A percentile compares a stretch with the other conserved stretches of the same genome.
These are phyloP conservation scores for Kwoniella pini DNA, from an alignment of 768 basidiomycete species.

Conservation along the genomic window DNA sequence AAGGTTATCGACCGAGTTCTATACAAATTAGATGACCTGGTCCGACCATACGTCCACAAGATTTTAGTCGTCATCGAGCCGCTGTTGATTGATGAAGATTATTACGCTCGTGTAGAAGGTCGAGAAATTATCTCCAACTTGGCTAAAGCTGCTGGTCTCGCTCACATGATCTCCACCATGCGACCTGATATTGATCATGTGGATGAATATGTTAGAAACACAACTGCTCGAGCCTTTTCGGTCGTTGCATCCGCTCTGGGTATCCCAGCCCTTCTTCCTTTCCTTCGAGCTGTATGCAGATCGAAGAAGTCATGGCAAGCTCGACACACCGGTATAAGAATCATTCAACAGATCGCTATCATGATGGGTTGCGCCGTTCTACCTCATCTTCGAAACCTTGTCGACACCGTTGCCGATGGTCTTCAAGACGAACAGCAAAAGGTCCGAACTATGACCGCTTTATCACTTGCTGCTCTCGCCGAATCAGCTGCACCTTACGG, in stretches of 20 bases:
- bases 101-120: slow-evolving; percentile 81
- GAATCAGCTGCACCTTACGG: slow-evolving; percentile 98
- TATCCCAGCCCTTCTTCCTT: slow-evolving; percentile 94
- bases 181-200: slow-evolving; percentile 99
- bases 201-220: slow-evolving; percentile 98
- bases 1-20: slow-evolving; percentile 98
- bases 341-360: slow-evolving; percentile 98
- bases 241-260: slow-evolving; percentile 98
- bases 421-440: slow-evolving; percentile 94
- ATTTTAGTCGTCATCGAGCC: slow-evolving; percentile 99
- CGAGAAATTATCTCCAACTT: slow-evolving; percentile 99
- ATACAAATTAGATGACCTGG: slow-evolving; percentile 98
- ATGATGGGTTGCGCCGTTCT: slow-evolving; percentile 99
- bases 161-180: slow-evolving; percentile 99
- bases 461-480: slow-evolving; percentile 87
- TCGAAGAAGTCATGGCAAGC: slow-evolving; percentile 99
- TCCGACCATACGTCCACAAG: slow-evolving; percentile 98
- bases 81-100: slow-evolving; percentile 94
- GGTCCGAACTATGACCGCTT: slow-evolving; percentile 91
- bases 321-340: slow-evolving; percentile 97
- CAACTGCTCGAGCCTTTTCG: slow-evolving; percentile 96
- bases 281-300: slow-evolving; percentile 96
- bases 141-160: slow-evolving; percentile 96
- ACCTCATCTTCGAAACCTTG: slow-evolving; percentile 92
- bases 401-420: slow-evolving; percentile 92